Percentiles rank a stretch among this genome's conserved stretches.
Conservation (phyloP, 2,329 filamentous ascomycete species). For the Colletotrichum cuscutae region DNA sequence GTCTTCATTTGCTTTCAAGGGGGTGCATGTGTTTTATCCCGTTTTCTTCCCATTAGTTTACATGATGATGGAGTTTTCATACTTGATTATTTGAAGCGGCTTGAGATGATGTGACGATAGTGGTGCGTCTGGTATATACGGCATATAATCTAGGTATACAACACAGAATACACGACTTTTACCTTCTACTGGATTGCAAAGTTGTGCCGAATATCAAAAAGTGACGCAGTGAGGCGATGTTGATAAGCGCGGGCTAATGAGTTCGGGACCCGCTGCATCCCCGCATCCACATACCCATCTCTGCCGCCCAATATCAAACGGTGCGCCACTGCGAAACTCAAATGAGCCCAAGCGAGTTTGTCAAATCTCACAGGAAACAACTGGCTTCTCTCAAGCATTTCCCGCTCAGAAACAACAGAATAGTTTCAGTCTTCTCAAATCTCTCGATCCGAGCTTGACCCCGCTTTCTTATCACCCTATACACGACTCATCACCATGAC, state of each 20-base stretch:
- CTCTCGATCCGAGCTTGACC: neutral
- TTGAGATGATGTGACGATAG: neutral
- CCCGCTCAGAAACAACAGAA: neutral
- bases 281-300: constrained; percentile 18
- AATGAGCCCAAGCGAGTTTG: neutral
- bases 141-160: neutral
- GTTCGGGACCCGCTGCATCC: constrained; percentile 17
- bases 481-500: constrained; percentile 4
- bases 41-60: neutral
- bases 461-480: neutral
- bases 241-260: constrained; percentile 15
- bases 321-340: neutral
- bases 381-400: neutral
- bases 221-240: constrained; percentile 15
- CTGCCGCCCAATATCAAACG: neutral
- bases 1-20: neutral
- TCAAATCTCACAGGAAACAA: neutral
- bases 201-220: neutral
- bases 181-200: neutral
- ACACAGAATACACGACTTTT: neutral
- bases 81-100: neutral
- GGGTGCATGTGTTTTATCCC: neutral
- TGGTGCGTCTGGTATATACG: constrained; percentile 1
- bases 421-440: too few species aligned
- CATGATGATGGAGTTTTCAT: neutral